phyloP scores from a whole-genome alignment of 2,329 filamentous ascomycete genomes.

The Didymella sp. region DNA sequence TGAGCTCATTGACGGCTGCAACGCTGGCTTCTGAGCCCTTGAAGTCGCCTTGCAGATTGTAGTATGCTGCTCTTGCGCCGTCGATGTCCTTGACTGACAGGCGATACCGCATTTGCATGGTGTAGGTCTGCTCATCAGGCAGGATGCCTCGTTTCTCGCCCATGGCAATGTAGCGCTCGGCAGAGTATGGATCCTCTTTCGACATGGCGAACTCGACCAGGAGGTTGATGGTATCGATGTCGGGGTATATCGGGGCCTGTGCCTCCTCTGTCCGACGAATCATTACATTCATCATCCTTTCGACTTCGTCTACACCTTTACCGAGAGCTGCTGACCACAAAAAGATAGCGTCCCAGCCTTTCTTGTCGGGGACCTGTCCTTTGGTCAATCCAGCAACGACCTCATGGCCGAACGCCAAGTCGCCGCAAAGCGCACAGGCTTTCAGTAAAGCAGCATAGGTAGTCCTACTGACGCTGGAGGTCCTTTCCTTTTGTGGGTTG shows the following conservation, averaged over 20 bases:
- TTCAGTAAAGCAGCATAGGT: conserved; percentile 65
- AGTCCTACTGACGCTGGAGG: conserved; percentile 20
- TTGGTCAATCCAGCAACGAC: conserved; percentile 48
- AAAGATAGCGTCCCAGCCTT: conserved; percentile 74
- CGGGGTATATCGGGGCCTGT: conserved; percentile 59
- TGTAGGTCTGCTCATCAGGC: conserved; percentile 72
- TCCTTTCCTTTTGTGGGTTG: conserved; percentile 6
- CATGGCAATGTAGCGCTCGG: conserved; percentile 74
- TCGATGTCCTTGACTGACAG: conserved; percentile 75
- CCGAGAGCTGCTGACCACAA: conserved; percentile 77
- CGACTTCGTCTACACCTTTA: conserved; percentile 74
- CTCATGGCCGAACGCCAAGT: conserved; percentile 53
- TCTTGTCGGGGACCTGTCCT: conserved; percentile 50
- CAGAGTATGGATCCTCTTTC: conserved; percentile 72
- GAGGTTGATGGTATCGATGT: conserved; percentile 76
- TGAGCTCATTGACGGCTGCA: conserved; percentile 71
- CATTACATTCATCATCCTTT: conserved; percentile 75
- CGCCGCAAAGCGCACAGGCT: conserved; percentile 58
- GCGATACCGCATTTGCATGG: conserved; percentile 78
- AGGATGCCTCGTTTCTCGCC: conserved; percentile 69
- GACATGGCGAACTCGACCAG: conserved; percentile 76
- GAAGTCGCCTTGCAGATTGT: conserved; percentile 65
- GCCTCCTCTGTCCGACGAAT: conserved; percentile 57
- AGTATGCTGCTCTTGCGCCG: conserved; percentile 71
- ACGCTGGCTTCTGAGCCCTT: conserved; percentile 66